A percentile compares a stretch with the other conserved stretches of the same genome.
phyloP scores from a whole-genome alignment of 139 green algal genomes.

The Ulvella scutata region DNA sequence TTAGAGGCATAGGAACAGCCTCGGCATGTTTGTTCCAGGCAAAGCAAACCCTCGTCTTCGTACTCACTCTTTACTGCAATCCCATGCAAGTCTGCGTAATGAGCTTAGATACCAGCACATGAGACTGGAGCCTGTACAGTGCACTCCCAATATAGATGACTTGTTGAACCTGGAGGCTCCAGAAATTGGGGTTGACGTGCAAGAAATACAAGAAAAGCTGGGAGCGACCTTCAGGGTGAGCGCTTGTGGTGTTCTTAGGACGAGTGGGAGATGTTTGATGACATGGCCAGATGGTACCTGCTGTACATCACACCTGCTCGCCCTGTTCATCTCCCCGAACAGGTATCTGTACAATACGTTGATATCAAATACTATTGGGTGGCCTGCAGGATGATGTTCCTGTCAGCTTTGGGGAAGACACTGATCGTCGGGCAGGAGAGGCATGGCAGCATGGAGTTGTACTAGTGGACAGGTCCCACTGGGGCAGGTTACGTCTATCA shows the following conservation, averaged over 20 bases:
- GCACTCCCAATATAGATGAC: background rate
- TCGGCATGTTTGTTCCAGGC: no score
- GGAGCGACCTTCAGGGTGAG: slow-evolving; percentile 37
- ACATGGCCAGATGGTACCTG: background rate
- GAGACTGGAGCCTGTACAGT: no score
- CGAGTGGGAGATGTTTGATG: background rate
- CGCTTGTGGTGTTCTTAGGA: background rate
- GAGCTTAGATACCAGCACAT: no score
- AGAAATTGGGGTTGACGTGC: slow-evolving; percentile 47
- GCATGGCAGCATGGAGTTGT: slow-evolving; percentile 28
- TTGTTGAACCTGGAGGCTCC: slow-evolving; percentile 34
- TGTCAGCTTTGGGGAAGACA: slow-evolving; percentile 25
- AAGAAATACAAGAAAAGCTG: slow-evolving; percentile 30
- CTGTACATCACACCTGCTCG: background rate
- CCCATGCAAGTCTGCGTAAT: no score
- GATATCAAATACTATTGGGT: background rate
- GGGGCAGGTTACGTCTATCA: slow-evolving; percentile 42
- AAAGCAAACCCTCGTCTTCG: no score
- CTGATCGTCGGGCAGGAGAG: slow-evolving; percentile 25
- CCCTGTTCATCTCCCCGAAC: background rate
- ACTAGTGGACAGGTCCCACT: slow-evolving; percentile 59
- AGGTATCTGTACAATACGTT: background rate
- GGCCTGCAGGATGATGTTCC: slow-evolving; percentile 22
- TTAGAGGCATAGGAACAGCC: no score
- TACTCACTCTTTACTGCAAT: no score